phyloP scores from a whole-genome alignment of 352 stramenopile genomes.

The Globisporangium sylvaticum region DNA sequence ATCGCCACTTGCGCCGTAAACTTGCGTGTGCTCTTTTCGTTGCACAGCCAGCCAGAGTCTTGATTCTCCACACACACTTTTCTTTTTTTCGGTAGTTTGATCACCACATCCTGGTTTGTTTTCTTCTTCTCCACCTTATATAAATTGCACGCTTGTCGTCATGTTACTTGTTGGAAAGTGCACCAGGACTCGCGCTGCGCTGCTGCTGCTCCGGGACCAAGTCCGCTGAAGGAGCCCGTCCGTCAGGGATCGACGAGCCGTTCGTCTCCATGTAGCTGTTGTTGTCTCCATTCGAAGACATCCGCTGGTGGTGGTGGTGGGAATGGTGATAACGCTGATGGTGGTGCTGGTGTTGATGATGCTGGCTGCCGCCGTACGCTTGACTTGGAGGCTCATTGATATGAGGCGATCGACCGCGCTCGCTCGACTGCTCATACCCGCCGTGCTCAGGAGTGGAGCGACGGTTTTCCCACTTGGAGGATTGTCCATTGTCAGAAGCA shows the following conservation, averaged over 20 bases:
- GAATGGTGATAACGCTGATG: conserved; percentile 6
- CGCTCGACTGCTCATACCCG: conserved; percentile 3
- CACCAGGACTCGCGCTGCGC: background rate
- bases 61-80: background rate
- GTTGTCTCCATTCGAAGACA: conserved; percentile 12
- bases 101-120: background rate
- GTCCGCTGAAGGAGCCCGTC: conserved; percentile 1
- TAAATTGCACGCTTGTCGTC: background rate
- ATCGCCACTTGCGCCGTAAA: background rate
- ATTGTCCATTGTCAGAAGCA: conserved; percentile 1
- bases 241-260: background rate
- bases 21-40: background rate
- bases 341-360: background rate
- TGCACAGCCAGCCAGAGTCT: background rate
- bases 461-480: conserved; percentile 3
- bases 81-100: background rate
- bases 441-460: background rate
- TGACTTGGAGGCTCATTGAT: background rate
- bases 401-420: background rate
- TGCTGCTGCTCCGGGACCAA: background rate
- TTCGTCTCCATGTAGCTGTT: conserved; percentile 12
- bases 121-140: background rate
- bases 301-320: conserved; percentile 14
- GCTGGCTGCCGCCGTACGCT: background rate
- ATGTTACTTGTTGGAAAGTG: background rate